Evolutionary conservation across 192 early-diverging fungal genomes (phyloP), one percentile per base, ranked within the genome.

Genomic region (Coemansia sp.): DNA sequence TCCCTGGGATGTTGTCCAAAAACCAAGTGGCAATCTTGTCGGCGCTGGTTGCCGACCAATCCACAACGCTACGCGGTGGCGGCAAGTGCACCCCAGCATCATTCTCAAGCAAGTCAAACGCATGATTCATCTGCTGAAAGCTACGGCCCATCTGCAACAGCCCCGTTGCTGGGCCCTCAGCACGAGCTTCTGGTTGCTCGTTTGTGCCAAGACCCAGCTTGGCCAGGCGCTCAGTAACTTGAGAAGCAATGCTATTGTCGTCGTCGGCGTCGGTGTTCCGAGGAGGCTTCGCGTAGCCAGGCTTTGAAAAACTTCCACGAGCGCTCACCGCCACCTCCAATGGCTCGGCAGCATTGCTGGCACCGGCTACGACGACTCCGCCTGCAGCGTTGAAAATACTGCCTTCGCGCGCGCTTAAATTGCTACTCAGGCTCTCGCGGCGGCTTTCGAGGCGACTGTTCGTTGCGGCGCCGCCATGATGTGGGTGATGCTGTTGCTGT

Each of bases 21-120:
- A 77, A 77, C 74, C 74, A 77, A 1, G 74, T 77, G 18, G 74
- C 74, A 14, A 77, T 60, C 30, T 77, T 69, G 46, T 77, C 74
- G 0, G 63, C 67, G 7, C 53, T 60, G 30, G 67, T 53, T 0
- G 63, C n/a, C 14, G 63, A 52, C 74, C 74, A 77, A 37, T 77
- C 74, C 18, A 77, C 67, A 18, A 77, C 55, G 29, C 51, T 65
- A 19, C 74, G 53, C 9, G 67, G 47, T 13, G 74, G 74, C 25
- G 74, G 74, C 51, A 77, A 47, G 41, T 48, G 59, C 5, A 21
- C 2, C 1, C 22, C 55, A 3, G 35, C 49, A 3, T 70, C 74
- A 22, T 29, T 18, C 42, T 76, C 72, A 31, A 62, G 33, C 0
- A 25, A 35, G n/a, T 67, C 71, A 13, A 56, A 38, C 10, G 18